Conservation (phyloP, 2,329 filamentous ascomycete species). For the Dothidotthia symphoricarpi region DNA sequence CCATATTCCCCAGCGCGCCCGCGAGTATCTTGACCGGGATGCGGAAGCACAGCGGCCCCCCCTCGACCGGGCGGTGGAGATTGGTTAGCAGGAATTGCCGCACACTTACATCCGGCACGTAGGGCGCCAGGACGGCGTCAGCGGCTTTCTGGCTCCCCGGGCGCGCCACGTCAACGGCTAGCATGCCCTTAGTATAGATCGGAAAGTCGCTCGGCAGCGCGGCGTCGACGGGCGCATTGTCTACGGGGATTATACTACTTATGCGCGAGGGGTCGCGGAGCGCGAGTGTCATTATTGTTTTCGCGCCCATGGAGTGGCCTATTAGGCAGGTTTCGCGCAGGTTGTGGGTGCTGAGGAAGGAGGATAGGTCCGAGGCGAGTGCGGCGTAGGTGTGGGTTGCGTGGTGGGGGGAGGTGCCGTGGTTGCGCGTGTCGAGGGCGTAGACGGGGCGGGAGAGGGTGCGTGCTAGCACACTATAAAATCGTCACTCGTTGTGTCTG, state of each 20-base stretch:
- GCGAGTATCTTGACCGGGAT: slow-evolving; percentile 74
- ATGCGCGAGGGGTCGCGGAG: slow-evolving; percentile 67
- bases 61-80: slow-evolving; percentile 57
- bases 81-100: slow-evolving; percentile 93
- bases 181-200: slow-evolving; percentile 82
- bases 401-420: slow-evolving; percentile 83
- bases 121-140: slow-evolving; percentile 72
- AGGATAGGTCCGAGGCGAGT: slow-evolving; percentile 79
- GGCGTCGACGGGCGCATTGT: slow-evolving; percentile 87
- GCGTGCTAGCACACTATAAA: slow-evolving; percentile 77
- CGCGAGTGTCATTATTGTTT: slow-evolving; percentile 85
- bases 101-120: slow-evolving; percentile 71
- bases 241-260: slow-evolving; percentile 73
- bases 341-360: slow-evolving; percentile 71
- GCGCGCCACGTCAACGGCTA: slow-evolving; percentile 67
- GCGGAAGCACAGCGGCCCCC: slow-evolving; percentile 66
- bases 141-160: slow-evolving; percentile 73
- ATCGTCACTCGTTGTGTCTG: too few relatives aligned
- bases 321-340: slow-evolving; percentile 69
- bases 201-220: slow-evolving; percentile 71
- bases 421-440: slow-evolving; percentile 85
- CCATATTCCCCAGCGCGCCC: slow-evolving; percentile 68
- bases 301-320: slow-evolving; percentile 96
- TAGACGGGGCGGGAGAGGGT: slow-evolving; percentile 80
- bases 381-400: slow-evolving; percentile 72